Evolutionary conservation across 495 filamentous ascomycete genomes (phyloP).

Genomic region (Hypoxylon cercidicola): DNA sequence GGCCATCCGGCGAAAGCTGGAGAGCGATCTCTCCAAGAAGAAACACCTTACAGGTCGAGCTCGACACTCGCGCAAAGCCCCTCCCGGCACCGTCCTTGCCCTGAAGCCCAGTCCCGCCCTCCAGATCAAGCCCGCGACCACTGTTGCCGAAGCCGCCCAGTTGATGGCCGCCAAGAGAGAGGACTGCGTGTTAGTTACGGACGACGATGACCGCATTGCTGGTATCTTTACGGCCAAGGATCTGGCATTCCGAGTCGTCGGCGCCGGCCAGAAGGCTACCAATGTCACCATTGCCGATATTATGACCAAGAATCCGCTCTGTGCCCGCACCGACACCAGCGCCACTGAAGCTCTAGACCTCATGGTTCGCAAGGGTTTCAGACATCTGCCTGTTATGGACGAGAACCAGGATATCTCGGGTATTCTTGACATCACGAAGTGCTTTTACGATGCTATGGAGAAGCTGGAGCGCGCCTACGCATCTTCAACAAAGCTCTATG

Average conservation of each 20-base stretch:
- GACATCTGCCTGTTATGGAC: conserved; percentile 98
- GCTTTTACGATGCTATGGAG: conserved; percentile 99
- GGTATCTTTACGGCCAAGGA: conserved; percentile 99
- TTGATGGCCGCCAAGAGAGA: conserved; percentile 99
- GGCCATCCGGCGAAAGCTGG: conserved; percentile 97
- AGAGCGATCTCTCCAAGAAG: conserved; percentile 98
- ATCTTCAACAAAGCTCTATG: conserved; percentile 94
- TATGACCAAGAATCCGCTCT: conserved; percentile 99
- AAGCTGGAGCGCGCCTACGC: conserved; percentile 97
- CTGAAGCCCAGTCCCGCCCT: conserved; percentile 94
- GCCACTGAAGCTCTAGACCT: conserved; percentile 96
- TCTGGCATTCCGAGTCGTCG: conserved; percentile 95
- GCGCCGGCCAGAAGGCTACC: conserved; percentile 88
- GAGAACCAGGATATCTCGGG: conserved; percentile 99
- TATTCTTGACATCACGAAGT: conserved; percentile 98
- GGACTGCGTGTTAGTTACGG: conserved; percentile 98
- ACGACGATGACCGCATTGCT: conserved; percentile 96
- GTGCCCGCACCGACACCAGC: conserved; percentile 96
- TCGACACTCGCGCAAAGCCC: conserved; percentile 88
- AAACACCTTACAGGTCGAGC: conserved; percentile 80
- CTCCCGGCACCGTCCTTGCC: conserved; percentile 93
- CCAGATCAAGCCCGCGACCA: conserved; percentile 96
- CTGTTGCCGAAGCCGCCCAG: conserved; percentile 95
- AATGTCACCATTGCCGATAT: conserved; percentile 95
- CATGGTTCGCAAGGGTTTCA: conserved; percentile 98